Percentiles rank a stretch among this genome's conserved stretches.
These are phyloP conservation scores for Kurtzmaniella natalensis DNA, from an alignment of 1,139 yeast genomes.

Conservation along the genomic window DNA sequence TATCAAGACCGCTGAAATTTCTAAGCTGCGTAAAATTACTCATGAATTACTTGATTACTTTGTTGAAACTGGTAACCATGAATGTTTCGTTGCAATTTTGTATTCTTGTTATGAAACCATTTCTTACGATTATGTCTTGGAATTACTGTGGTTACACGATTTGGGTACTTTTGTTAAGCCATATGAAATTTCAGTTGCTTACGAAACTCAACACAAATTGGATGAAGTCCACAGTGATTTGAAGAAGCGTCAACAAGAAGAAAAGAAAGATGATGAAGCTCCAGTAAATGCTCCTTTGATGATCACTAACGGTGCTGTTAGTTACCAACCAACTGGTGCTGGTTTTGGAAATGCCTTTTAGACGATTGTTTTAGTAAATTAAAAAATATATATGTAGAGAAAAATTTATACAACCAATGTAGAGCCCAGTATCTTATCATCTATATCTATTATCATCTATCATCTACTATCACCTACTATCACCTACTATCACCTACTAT, in stretches of 20 bases:
- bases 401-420: neutral
- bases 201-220: constrained; percentile 70
- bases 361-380: constrained; percentile 1
- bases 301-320: constrained; percentile 62
- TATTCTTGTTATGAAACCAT: constrained; percentile 82
- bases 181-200: constrained; percentile 75
- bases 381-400: neutral
- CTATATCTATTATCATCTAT: neutral
- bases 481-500: too few species aligned
- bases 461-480: too few species aligned
- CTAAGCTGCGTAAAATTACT: constrained; percentile 75
- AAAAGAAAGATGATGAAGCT: constrained; percentile 44
- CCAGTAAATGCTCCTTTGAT: constrained; percentile 53
- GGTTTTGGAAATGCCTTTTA: constrained; percentile 60
- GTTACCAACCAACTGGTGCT: constrained; percentile 63
- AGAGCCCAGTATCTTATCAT: neutral
- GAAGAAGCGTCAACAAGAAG: constrained; percentile 63
- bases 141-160: constrained; percentile 85
- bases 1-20: constrained; percentile 85
- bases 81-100: constrained; percentile 87
- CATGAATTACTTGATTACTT: constrained; percentile 87
- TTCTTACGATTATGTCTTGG: constrained; percentile 79
- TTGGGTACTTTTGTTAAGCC: constrained; percentile 82
- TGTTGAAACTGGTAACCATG: constrained; percentile 96
- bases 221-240: constrained; percentile 66